Conservation (phyloP, 352 stramenopile species). For the Phytophthora pinifolia region DNA sequence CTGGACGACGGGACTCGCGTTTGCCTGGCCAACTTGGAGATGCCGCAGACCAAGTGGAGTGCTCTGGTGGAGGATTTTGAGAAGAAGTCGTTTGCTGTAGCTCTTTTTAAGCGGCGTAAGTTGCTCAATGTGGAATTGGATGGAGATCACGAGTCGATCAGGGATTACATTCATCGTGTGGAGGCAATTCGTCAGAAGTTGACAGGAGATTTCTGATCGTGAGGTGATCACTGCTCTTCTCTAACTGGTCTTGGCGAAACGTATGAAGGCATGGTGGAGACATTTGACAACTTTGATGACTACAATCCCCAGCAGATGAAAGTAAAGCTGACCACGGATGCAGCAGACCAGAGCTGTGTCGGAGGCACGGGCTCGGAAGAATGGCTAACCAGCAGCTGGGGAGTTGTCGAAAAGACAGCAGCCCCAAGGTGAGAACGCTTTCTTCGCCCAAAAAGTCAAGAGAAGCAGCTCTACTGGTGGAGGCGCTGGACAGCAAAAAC, state of each 20-base stretch:
- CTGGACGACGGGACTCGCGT: constrained; percentile 14
- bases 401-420: neutral
- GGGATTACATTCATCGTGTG: constrained; percentile 14
- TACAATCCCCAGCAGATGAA: constrained; percentile 10
- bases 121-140: constrained; percentile 19
- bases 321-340: constrained; percentile 6
- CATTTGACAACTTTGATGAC: constrained; percentile 17
- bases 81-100: constrained; percentile 18
- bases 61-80: constrained; percentile 14
- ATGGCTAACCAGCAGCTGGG: neutral
- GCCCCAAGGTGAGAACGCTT: neutral
- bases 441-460: neutral
- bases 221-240: constrained; percentile 13
- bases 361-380: neutral
- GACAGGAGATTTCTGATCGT: constrained; percentile 6
- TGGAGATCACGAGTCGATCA: constrained; percentile 6
- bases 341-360: constrained; percentile 3
- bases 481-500: neutral
- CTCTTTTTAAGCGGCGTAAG: constrained; percentile 11
- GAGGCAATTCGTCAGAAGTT: constrained; percentile 14
- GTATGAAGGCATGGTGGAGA: constrained; percentile 11
- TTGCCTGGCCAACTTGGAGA: constrained; percentile 9
- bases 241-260: constrained; percentile 7
- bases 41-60: constrained; percentile 12
- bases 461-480: neutral